These are phyloP conservation scores for Pseudogymnoascus sp. DNA, from an alignment of 2,329 filamentous ascomycete species.

Conservation along the genomic window DNA sequence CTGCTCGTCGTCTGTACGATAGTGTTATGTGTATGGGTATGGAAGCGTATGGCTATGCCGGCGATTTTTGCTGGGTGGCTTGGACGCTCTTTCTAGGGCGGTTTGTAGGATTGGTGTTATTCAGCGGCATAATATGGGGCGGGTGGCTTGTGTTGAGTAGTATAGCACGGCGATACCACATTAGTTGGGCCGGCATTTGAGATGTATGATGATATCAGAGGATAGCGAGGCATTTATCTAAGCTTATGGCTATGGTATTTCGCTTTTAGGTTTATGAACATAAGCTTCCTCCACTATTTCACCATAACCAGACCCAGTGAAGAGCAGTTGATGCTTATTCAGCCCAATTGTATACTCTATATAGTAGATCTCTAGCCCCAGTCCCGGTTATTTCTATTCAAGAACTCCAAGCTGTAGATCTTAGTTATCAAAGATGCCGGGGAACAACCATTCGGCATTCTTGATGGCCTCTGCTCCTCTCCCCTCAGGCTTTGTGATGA, in stretches of 20 bases:
- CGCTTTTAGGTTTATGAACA: background rate
- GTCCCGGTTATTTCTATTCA: background rate
- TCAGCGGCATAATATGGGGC: background rate
- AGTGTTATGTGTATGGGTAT: conserved; percentile 10
- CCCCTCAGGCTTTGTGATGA: conserved; percentile 73
- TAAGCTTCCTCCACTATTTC: background rate
- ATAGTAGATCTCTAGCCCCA: background rate
- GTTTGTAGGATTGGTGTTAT: conserved; percentile 1
- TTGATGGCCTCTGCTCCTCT: conserved; percentile 65
- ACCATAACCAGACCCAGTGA: background rate
- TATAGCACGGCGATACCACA: background rate
- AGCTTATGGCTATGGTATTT: background rate
- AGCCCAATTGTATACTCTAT: background rate
- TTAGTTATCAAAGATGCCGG: conserved; percentile 37
- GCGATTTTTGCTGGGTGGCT: conserved; percentile 3
- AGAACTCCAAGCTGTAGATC: background rate
- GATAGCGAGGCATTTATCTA: background rate
- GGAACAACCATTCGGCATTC: conserved; percentile 81
- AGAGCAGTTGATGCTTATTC: conserved; percentile 1
- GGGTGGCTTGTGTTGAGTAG: background rate
- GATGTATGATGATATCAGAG: conserved; percentile 3
- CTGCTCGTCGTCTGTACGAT: conserved; percentile 7
- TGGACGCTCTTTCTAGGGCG: background rate
- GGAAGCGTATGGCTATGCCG: conserved; percentile 5
- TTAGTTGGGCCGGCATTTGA: background rate